These are phyloP conservation scores for Chlamydomonas sp. DNA, from an alignment of 139 green algal species.

Conservation along the genomic window DNA sequence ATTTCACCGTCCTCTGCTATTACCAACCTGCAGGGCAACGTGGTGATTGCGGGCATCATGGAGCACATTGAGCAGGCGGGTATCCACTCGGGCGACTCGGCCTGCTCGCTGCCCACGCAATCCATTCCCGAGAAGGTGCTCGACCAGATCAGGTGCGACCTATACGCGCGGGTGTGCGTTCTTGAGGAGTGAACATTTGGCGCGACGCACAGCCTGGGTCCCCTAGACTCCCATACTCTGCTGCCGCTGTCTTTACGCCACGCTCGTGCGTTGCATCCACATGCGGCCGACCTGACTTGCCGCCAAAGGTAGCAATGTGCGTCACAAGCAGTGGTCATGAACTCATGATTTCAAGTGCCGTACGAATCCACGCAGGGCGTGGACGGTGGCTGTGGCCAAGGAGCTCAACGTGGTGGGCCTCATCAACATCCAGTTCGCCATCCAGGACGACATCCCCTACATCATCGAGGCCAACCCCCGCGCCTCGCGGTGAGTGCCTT, in stretches of 20 bases:
- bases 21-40: conserved; percentile 83
- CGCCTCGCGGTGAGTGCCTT: conserved; percentile 70
- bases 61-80: conserved; percentile 98
- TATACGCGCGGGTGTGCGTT: not conserved
- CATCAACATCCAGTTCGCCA: conserved; percentile 99
- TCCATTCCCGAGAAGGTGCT: conserved; percentile 84
- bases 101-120: conserved; percentile 95
- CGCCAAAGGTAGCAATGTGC: no score
- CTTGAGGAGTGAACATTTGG: no score
- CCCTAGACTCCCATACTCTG: no score
- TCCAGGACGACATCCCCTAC: conserved; percentile 89
- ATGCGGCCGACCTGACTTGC: no score
- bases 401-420: conserved; percentile 95
- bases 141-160: conserved; percentile 76
- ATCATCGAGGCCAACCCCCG: conserved; percentile 99
- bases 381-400: conserved; percentile 89
- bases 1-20: no score
- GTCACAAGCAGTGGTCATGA: no score
- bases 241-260: no score
- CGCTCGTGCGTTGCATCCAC: no score
- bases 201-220: no score
- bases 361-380: conserved; percentile 41
- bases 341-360: no score
- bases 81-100: conserved; percentile 97
- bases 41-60: conserved; percentile 99